Base-by-base conservation (phyloP, 345 rosid species). In the Anacardium occidentale region DNA sequence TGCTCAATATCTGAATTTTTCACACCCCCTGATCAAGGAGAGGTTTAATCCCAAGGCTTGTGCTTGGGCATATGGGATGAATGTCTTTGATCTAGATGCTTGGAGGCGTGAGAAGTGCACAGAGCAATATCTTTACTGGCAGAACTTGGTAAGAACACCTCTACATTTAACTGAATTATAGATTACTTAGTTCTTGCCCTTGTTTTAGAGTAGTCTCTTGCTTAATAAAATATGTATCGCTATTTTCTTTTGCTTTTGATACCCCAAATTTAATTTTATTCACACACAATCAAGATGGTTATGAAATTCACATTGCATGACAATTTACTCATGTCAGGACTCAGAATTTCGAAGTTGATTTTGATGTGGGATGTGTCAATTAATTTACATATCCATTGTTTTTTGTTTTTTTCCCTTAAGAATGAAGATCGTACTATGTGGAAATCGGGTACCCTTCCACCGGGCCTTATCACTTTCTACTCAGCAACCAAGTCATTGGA, bases 401-500 rank as follows among this genome's bases (percentile, higher is more conserved):
- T 22, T 69, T 70, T 18, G 76, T 40, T 68, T 86, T 10, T 62
- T 44, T 47, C 25, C 25, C 21, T 3, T 47, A 56, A 91, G 98
- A 93, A 93, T 40, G 94, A 77, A 78, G 92, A 93, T 60, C 78
- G 72, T 29, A 83, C 83, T 37, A 76, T 93, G n/a, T 93, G 97
- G 97, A 85, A 83, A 74, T 70, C 75, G 53, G 97, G 90, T 3
- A 87, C 90, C 62, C 90, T 91, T 22, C 88, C 97, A 40, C 92
- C 98, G 0, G 97, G 98, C 61, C 76, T 93, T 85, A 86, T 93
- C 70, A 87, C 98, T 74, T 93, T 93, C 79, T 91, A 87, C 87
- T 85, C 91, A 25, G 79, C 82, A 48, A 93, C 98, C 45, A 91
- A 90, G 77, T 87, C 98, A 54, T 62, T 93, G 80, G 97, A 91